Evolutionary conservation across 2,329 filamentous ascomycete species (phyloP).

Genomic region (Parastagonospora avenae): DNA sequence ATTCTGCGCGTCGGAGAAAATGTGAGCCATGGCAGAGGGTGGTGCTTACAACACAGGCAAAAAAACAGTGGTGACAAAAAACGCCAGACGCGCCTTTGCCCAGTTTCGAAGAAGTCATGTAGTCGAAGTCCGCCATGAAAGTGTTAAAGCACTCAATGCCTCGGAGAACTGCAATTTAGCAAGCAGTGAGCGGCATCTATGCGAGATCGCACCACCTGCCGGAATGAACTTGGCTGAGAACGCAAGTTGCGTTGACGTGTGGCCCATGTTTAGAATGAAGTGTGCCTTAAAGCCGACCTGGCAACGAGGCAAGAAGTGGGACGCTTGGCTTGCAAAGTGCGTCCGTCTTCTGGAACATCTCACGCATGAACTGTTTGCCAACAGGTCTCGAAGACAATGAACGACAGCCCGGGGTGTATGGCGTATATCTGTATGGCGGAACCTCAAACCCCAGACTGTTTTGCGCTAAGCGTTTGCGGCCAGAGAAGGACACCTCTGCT

Average conservation of each 20-base stretch:
- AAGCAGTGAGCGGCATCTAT: background rate
- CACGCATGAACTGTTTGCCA: constrained; percentile 7
- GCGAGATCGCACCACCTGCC: background rate
- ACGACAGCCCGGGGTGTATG: constrained; percentile 7
- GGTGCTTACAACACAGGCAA: background rate
- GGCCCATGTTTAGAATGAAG: background rate
- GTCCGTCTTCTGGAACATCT: constrained; percentile 14
- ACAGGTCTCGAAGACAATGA: constrained; percentile 1
- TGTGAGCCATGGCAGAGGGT: background rate
- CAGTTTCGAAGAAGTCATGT: too few relatives aligned
- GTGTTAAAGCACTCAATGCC: too few relatives aligned
- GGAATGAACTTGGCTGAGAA: background rate
- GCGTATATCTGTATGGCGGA: constrained; percentile 8
- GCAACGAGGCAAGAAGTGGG: background rate
- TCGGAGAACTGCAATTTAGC: background rate
- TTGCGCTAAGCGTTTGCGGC: constrained; percentile 14
- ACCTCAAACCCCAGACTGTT: constrained; percentile 26
- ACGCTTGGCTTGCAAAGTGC: background rate
- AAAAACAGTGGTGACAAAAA: background rate
- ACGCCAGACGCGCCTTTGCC: background rate
- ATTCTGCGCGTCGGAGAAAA: background rate
- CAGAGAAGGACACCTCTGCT: constrained; percentile 6
- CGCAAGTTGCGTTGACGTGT: background rate
- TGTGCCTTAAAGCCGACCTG: background rate
- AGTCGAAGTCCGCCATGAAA: too few relatives aligned